Evolutionary conservation across 2,329 filamentous ascomycete species (phyloP).

Genomic region (Nothophaeocryptopus gaeumannii): DNA sequence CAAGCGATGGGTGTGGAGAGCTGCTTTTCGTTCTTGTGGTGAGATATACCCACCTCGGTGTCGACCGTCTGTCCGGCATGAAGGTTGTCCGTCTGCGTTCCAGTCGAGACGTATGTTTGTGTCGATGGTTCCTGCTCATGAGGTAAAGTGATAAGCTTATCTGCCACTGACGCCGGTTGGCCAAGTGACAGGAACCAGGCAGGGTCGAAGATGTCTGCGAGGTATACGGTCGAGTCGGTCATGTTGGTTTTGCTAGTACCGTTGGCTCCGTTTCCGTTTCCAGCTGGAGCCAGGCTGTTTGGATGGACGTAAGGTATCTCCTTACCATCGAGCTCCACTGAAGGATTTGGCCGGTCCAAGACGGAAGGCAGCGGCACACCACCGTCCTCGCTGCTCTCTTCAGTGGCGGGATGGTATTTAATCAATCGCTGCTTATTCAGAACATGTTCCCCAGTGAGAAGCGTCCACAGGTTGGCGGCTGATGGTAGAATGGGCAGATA

Average conservation of each 20-base stretch:
- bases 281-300: constrained; percentile 29
- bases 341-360: not conserved
- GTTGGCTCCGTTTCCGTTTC: constrained; percentile 21
- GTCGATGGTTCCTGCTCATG: constrained; percentile 8
- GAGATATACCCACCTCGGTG: too few species aligned
- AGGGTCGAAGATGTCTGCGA: constrained; percentile 14
- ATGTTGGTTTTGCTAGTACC: constrained; percentile 10
- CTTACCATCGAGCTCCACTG: constrained; percentile 24
- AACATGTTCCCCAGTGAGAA: constrained; percentile 18
- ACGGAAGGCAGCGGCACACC: not conserved
- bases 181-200: too few species aligned
- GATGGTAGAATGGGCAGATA: constrained; percentile 5
- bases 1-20: too few species aligned
- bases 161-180: too few species aligned
- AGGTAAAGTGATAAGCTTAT: not conserved
- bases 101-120: not conserved
- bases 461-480: constrained; percentile 30
- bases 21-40: too few species aligned
- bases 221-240: constrained; percentile 20
- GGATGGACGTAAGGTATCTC: constrained; percentile 29
- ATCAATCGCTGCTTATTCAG: too few species aligned
- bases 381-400: not conserved
- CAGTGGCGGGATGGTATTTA: too few species aligned
- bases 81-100: not conserved
- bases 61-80: not conserved